Evolutionary conservation across 306 rosid species (phyloP).

Genomic region (Dalbergia cultrata): DNA sequence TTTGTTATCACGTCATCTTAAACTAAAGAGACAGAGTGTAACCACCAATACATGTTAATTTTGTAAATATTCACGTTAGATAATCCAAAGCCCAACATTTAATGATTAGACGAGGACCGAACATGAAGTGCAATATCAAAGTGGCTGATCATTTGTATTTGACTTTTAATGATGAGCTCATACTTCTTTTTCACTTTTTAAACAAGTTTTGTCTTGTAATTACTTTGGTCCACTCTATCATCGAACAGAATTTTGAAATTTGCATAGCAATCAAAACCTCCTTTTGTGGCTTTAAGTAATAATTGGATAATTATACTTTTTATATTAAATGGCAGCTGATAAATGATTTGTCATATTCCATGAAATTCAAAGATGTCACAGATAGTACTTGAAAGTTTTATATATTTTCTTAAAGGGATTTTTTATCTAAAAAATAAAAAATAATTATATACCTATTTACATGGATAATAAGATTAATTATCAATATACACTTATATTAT

Average conservation of each 20-base stretch:
- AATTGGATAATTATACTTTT: constrained; percentile 35
- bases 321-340: not conserved
- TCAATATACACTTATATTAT: no score
- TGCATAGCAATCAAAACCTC: constrained; percentile 48
- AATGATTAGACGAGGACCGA: constrained; percentile 44
- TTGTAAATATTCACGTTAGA: constrained; percentile 36
- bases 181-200: constrained; percentile 37
- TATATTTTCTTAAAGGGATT: no score
- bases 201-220: constrained; percentile 45
- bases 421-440: no score
- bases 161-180: constrained; percentile 54
- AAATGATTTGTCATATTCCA: not conserved
- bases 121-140: constrained; percentile 48
- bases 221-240: constrained; percentile 40
- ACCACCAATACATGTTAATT: constrained; percentile 1
- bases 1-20: constrained; percentile 14
- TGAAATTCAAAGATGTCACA: not conserved
- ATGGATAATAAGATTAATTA: no score
- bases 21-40: constrained; percentile 16
- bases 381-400: not conserved
- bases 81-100: constrained; percentile 32
- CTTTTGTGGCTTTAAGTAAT: constrained; percentile 45
- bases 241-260: constrained; percentile 46
- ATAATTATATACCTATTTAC: no score
- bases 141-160: constrained; percentile 52